Conservation (phyloP, 192 early-diverging fungal genomes). For the Geranomyces variabilis region DNA sequence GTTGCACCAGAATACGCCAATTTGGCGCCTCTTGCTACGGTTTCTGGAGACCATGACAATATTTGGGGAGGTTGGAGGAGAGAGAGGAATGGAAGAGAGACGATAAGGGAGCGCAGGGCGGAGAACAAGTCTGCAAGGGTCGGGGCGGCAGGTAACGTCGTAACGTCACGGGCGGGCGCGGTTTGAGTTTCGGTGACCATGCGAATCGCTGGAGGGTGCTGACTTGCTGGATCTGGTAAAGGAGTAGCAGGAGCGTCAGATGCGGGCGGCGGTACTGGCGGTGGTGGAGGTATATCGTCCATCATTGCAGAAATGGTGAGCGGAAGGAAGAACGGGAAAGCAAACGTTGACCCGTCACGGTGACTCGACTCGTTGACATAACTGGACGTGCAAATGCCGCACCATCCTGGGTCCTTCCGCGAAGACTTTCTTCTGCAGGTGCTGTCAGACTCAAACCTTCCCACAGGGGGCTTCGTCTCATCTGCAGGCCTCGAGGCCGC, state of each 20-base stretch:
- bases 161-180: too few relatives aligned
- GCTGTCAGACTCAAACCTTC: conserved; percentile 90
- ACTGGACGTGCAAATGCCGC: too few relatives aligned
- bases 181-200: too few relatives aligned
- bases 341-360: too few relatives aligned
- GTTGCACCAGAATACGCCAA: conserved; percentile 14
- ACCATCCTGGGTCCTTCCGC: not conserved
- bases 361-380: too few relatives aligned
- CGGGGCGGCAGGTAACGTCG: too few relatives aligned
- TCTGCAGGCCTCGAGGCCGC: conserved; percentile 89
- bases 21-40: conserved; percentile 13
- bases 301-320: not conserved
- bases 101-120: conserved; percentile 11
- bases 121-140: not conserved
- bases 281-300: not conserved
- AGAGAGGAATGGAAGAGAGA: conserved; percentile 9
- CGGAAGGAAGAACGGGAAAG: too few relatives aligned
- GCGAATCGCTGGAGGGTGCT: too few relatives aligned
- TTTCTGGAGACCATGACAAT: conserved; percentile 9
- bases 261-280: not conserved
- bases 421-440: conserved; percentile 76
- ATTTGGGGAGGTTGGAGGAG: conserved; percentile 15
- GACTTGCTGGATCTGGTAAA: not conserved
- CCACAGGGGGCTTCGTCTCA: conserved; percentile 93
- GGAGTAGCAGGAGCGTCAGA: not conserved